Evolutionary conservation across 1,284 basidiomycete genomes (phyloP), one percentile per base, ranked within the genome.

Genomic region (Ganoderma sinense): DNA sequence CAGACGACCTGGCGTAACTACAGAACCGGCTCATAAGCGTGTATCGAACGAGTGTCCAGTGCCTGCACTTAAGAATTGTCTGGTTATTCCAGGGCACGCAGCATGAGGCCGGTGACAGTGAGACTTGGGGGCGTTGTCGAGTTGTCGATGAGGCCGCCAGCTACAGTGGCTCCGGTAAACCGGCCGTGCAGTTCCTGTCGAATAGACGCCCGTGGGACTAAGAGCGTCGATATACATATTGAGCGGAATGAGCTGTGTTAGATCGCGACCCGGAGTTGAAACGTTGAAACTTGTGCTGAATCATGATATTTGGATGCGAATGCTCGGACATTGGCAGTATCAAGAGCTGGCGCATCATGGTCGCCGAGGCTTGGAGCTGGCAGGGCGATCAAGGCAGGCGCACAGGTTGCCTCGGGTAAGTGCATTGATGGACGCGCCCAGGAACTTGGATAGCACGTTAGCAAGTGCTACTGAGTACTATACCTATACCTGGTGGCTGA

Each of bases 401-500:
- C 63, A 68, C 62, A 60, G 67, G 58, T 55, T 41, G 58, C 36
- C n/a, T n/a, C 16, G 55, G 29, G 55, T 43, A 51, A 36, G 41
- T 20, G 51, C 64, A 58, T 41, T 61, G 67, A 51, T 51, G 48
- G 48, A 26, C 13, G 23, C 13, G 23, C 8, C 14, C 48, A n/a
- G 45, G n/a, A 48, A 23, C n/a, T 48, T 51, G 26, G 23, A 13
- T 26, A 26, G 10, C 14, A 41, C 41, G 14, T 5, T 16, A 6
- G n/a, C n/a, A n/a, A n/a, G n/a, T 23, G 10, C 45, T 48, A n/a
- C 45, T 48, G n/a, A n/a, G 45, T 48, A 23, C 45, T 23, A 23
- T 23, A 48, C 13, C 14, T 45, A 7, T 8, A 45, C 10, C 64
- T 40, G 66, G 72, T 73, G 72, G 72, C 72, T 73, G 67, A 64